Evolutionary conservation across 345 rosid species (phyloP).

Genomic region (Euphorbia peplus): DNA sequence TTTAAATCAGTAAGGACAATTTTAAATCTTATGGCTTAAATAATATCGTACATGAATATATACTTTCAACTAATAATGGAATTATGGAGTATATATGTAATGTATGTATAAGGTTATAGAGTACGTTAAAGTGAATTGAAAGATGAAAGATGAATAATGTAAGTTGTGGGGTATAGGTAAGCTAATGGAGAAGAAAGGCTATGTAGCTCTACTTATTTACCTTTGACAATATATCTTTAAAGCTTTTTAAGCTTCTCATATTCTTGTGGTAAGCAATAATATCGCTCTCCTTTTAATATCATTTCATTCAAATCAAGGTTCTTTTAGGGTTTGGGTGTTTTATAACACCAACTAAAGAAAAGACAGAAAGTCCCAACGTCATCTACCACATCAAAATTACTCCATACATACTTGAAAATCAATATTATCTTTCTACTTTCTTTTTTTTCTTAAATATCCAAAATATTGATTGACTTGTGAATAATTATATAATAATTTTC

Average conservation of each 20-base stretch:
- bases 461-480: too few relatives aligned
- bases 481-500: too few relatives aligned
- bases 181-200: conserved; percentile 25
- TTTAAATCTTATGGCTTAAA: too few relatives aligned
- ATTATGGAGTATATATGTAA: conserved; percentile 7
- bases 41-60: neutral
- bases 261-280: conserved; percentile 19
- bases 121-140: conserved; percentile 23
- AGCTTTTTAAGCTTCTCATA: conserved; percentile 31
- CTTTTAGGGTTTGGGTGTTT: conserved; percentile 66
- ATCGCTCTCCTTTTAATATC: conserved; percentile 25
- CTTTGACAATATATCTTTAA: neutral
- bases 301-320: conserved; percentile 42
- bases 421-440: neutral
- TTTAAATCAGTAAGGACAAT: too few relatives aligned
- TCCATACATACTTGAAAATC: conserved; percentile 3
- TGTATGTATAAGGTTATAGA: neutral
- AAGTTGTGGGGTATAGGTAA: conserved; percentile 35
- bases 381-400: conserved; percentile 13
- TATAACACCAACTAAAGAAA: conserved; percentile 44
- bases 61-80: neutral
- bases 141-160: conserved; percentile 26
- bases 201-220: conserved; percentile 19
- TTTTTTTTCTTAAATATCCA: too few relatives aligned
- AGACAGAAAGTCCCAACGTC: conserved; percentile 47